Evolutionary conservation across 495 filamentous ascomycete species (phyloP).

Genomic region (Parachaetomium inaequale): DNA sequence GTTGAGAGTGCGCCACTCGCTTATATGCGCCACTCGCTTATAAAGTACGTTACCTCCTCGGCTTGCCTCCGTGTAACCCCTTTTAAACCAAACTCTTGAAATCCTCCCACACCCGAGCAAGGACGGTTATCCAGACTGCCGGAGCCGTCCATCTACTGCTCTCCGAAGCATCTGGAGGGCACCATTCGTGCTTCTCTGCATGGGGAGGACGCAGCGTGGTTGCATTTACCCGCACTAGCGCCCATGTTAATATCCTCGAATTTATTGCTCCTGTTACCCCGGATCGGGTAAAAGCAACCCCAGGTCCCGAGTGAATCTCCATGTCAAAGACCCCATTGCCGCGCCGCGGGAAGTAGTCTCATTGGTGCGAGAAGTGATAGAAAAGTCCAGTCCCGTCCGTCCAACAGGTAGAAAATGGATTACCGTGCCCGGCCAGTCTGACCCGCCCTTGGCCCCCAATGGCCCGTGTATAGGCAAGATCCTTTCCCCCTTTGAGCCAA

Average conservation of each 20-base stretch:
- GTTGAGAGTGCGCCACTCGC: too few species aligned
- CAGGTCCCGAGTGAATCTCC: slow-evolving; percentile 5
- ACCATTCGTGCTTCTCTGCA: not conserved
- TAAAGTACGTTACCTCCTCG: too few species aligned
- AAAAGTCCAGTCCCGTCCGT: not conserved
- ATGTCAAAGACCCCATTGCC: slow-evolving; percentile 13
- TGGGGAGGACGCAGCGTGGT: not conserved
- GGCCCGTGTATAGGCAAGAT: not conserved
- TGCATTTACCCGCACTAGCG: slow-evolving; percentile 29
- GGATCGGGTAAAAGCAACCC: slow-evolving; percentile 34
- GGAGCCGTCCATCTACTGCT: not conserved
- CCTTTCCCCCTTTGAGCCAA: not conserved
- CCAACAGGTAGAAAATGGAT: not conserved
- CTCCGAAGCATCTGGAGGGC: not conserved
- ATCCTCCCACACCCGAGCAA: too few species aligned
- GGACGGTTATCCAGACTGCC: not conserved
- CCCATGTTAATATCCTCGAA: slow-evolving; percentile 25
- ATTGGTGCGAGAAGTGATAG: not conserved
- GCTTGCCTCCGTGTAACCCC: too few species aligned
- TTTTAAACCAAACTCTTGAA: too few species aligned
- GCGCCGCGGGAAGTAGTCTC: not conserved
- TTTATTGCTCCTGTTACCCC: slow-evolving; percentile 29
- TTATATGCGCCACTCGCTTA: too few species aligned
- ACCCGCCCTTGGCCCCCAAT: not conserved
- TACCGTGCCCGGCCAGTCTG: not conserved